Evolutionary conservation across 2,329 filamentous ascomycete genomes (phyloP), one percentile per base, ranked within the genome.

Genomic region (Rutstroemia sp.): DNA sequence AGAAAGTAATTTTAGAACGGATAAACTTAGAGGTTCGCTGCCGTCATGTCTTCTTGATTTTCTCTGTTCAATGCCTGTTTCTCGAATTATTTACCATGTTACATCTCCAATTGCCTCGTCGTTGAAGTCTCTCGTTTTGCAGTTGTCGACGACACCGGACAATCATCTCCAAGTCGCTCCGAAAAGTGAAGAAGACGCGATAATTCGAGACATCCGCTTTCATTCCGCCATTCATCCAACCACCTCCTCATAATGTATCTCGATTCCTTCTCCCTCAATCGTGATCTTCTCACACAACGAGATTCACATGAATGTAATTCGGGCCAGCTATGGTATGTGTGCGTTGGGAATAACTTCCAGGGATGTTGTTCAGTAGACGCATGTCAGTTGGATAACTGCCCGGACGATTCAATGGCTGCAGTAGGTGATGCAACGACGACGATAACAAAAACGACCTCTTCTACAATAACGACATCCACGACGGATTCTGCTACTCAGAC

Each of bases 291-390:
- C 8, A 7, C 44, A 17, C 49, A 51, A 51, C 17, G 53, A 56
- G 53, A 56, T 16, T 45, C 53, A 14, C 37, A 12, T 2, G 47
- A 50, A 19, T 56, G 53, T 37, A 23, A 39, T 3, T 8, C 14
- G 4, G 53, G 53, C 17, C 47, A 56, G 23, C 19, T 7, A 12
- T 56, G 53, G 53, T 56, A 51, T 51, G 47, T 51, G 4, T 56
- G 53, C 47, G 23, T 2, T 8, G 47, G 27, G 4, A 56, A 44
- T 16, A 1, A 21, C 41, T 56, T 56, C 25, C 8, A 14, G 7
- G 53, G 53, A 12, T 56, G 53, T 38, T 56, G 53, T 56, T 56
- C 53, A 7, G 53, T 56, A 50, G 19, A 56, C 19, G 53, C 53
- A 38, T 56, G 53, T 45, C n/a, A 38, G 10, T 25, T 51, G 12